phyloP scores from a whole-genome alignment of 2,329 filamentous ascomycete genomes.

The Penicillium sclerotigenum region DNA sequence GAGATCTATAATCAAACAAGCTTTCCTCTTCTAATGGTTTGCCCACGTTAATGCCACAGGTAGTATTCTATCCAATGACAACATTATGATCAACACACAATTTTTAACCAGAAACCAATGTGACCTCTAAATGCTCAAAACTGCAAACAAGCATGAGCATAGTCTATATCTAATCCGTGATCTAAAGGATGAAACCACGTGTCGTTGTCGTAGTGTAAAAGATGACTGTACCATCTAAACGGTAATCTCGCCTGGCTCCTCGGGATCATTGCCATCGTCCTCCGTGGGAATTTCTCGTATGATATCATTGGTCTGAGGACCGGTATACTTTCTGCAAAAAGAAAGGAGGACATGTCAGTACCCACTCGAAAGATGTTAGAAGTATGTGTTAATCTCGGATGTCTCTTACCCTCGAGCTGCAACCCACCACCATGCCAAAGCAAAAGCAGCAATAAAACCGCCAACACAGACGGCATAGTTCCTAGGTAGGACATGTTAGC shows the following conservation, averaged over 20 bases:
- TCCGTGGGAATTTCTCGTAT: slow-evolving; percentile 35
- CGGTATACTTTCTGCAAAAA: slow-evolving; percentile 53
- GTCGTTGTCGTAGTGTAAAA: not conserved
- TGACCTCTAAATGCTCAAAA: not conserved
- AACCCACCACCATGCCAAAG: slow-evolving; percentile 49
- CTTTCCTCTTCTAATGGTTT: not conserved
- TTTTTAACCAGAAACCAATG: not conserved
- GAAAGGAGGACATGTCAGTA: slow-evolving; percentile 2
- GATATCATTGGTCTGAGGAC: slow-evolving; percentile 56
- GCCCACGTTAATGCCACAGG: not conserved
- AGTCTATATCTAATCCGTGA: not conserved
- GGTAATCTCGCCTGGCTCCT: slow-evolving; percentile 12
- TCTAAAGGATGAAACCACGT: not conserved
- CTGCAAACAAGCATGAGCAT: not conserved
- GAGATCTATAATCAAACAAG: not conserved
- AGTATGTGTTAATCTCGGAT: slow-evolving; percentile 17
- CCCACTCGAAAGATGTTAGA: not conserved
- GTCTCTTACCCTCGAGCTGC: slow-evolving; percentile 38
- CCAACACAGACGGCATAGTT: slow-evolving; percentile 51
- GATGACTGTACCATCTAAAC: slow-evolving; percentile 1
- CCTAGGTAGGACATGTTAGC: slow-evolving; percentile 25
- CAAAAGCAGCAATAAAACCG: slow-evolving; percentile 49
- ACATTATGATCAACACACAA: not conserved
- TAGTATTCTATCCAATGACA: not conserved
- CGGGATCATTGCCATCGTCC: slow-evolving; percentile 24